A percentile compares a stretch with the other conserved stretches of the same genome.
Conservation (phyloP, 495 filamentous ascomycete genomes). For the Xylaria flabelliformis region DNA sequence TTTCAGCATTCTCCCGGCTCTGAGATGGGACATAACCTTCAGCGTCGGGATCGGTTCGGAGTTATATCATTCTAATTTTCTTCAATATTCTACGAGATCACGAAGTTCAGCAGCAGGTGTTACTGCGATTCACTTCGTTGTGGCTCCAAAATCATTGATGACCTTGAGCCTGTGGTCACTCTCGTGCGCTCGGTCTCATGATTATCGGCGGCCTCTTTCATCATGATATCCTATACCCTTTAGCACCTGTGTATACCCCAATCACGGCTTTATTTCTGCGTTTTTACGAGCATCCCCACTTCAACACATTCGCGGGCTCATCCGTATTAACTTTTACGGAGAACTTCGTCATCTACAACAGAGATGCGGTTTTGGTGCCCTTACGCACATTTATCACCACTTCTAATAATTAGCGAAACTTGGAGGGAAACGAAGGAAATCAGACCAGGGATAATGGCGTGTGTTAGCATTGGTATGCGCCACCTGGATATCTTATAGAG, state of each 20-base stretch:
- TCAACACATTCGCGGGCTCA: slow-evolving; percentile 16
- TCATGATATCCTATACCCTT: slow-evolving; percentile 41
- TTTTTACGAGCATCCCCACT: slow-evolving; percentile 17
- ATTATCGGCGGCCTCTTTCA: slow-evolving; percentile 30
- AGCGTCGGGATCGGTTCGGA: slow-evolving; percentile 39
- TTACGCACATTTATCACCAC: background rate
- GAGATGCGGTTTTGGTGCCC: background rate
- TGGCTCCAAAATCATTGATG: slow-evolving; percentile 13
- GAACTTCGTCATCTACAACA: slow-evolving; percentile 10
- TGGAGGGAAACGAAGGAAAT: slow-evolving; percentile 3
- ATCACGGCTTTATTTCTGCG: slow-evolving; percentile 18
- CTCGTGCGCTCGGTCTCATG: slow-evolving; percentile 37
- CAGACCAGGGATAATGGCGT: background rate
- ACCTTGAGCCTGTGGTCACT: slow-evolving; percentile 41
- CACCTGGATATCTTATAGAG: slow-evolving; percentile 25
- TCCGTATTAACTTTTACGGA: slow-evolving; percentile 1
- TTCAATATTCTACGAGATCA: slow-evolving; percentile 35
- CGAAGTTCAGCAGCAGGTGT: slow-evolving; percentile 34
- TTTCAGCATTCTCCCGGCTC: slow-evolving; percentile 37
- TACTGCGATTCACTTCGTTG: slow-evolving; percentile 27
- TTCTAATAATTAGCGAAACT: slow-evolving; percentile 20
- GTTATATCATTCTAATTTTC: slow-evolving; percentile 37
- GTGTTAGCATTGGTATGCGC: slow-evolving; percentile 7
- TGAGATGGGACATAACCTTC: slow-evolving; percentile 34
- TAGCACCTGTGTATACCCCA: slow-evolving; percentile 37